Evolutionary conservation across 768 basidiomycete species (phyloP), one percentile per base, ranked within the genome.

Genomic region (Tephrocybe sp.): DNA sequence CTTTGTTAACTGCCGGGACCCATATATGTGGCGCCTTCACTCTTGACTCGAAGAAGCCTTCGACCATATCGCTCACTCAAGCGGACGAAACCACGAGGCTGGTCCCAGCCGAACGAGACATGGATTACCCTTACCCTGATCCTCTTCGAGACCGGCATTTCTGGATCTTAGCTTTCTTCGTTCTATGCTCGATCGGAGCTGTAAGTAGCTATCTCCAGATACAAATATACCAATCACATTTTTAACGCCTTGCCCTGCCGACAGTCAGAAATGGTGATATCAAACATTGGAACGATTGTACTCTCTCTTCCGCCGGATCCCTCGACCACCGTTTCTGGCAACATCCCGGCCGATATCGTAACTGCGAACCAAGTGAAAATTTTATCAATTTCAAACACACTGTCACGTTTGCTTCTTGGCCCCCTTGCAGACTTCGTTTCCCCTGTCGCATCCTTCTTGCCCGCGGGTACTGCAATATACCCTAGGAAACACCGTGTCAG

Each of bases 221-320:
- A 23, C n/a, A 38, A n/a, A 33, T 46, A 21, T 21, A 7, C 8
- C 21, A 9, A 30, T 6, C n/a, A n/a, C n/a, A n/a, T n/a, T n/a
- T 38, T 21, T 55, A 23, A 16, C 38, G 45, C 42, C 36, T 47
- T 49, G 15, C 42, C 33, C 24, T 10, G 37, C 8, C 33, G 22
- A 10, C 16, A 88, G 86, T 79, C 77, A 39, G 88, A 91, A 64
- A 91, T 89, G 88, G 74, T 92, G 18, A 82, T 91, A 16, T 84
- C 88, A 16, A 92, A 90, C 58, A 83, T 92, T 40, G 89, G 88
- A 30, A 82, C 85, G 1, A 86, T 91, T 43, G 76, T 85, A 12
- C 66, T 84, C 3, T 83, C 89, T 12, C 75, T 90, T 29, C 79
- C 82, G 8, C 59, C 66, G 13, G 44, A 55, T 10, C 56, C 63